Conservation (phyloP, 2,329 filamentous ascomycete species). For the Clonostachys chloroleuca region DNA sequence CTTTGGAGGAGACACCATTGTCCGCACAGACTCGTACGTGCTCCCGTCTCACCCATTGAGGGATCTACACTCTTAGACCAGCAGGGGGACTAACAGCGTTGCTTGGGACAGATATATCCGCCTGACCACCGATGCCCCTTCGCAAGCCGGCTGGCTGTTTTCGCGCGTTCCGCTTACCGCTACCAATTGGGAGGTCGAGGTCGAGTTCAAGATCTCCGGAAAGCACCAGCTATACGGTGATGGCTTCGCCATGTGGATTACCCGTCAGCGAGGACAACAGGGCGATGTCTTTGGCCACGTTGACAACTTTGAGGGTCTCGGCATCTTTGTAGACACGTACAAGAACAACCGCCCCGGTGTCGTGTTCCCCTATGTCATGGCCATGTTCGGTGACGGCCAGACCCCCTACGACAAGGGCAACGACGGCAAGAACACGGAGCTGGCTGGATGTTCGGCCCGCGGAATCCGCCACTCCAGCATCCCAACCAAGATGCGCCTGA, state of each 20-base stretch:
- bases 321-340: conserved; percentile 97
- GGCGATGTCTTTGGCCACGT: conserved; percentile 85
- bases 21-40: conserved; percentile 65
- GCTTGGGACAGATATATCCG: conserved; percentile 70
- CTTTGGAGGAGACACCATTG: conserved; percentile 92
- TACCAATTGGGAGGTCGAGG: conserved; percentile 97
- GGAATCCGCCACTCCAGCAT: conserved; percentile 77
- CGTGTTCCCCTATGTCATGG: conserved; percentile 97
- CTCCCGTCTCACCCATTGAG: background rate
- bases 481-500: conserved; percentile 82
- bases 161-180: conserved; percentile 91
- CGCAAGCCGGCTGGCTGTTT: conserved; percentile 90
- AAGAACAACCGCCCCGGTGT: conserved; percentile 98
- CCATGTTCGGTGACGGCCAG: conserved; percentile 91
- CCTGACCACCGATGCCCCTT: conserved; percentile 84
- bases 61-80: background rate
- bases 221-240: conserved; percentile 89
- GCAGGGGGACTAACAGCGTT: background rate
- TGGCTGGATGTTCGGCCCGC: conserved; percentile 91
- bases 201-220: conserved; percentile 93
- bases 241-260: conserved; percentile 97
- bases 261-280: conserved; percentile 77
- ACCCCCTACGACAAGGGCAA: conserved; percentile 88
- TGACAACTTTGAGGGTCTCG: conserved; percentile 90
- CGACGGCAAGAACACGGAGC: conserved; percentile 88